Conservation (phyloP, 2,329 filamentous ascomycete genomes). For the Phialemonium atrogriseum region DNA sequence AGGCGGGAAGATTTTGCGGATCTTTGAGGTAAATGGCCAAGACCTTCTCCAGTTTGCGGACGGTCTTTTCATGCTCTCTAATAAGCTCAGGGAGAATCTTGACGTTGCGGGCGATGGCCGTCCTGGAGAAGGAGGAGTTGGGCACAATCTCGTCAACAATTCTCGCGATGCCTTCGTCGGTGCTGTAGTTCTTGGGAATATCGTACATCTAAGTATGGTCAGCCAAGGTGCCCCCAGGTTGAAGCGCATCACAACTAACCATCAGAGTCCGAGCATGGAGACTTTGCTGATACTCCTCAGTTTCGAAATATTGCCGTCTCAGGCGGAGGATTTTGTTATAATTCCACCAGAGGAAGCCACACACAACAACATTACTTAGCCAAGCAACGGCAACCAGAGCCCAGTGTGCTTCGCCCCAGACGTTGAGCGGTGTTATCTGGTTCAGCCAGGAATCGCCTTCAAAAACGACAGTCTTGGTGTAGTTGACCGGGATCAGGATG, state of each 20-base stretch:
- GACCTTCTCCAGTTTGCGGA: slow-evolving; percentile 73
- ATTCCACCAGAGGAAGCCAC: slow-evolving; percentile 82
- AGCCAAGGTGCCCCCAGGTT: slow-evolving; percentile 5
- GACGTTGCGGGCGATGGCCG: slow-evolving; percentile 82
- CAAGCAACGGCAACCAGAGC: slow-evolving; percentile 51
- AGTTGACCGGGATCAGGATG: slow-evolving; percentile 76
- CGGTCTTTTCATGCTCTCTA: slow-evolving; percentile 70
- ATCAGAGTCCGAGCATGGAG: slow-evolving; percentile 68
- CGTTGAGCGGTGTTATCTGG: slow-evolving; percentile 51
- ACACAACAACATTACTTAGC: slow-evolving; percentile 66
- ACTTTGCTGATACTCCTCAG: slow-evolving; percentile 78
- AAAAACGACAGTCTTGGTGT: slow-evolving; percentile 37
- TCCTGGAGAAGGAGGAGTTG: slow-evolving; percentile 68
- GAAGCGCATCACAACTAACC: slow-evolving; percentile 29
- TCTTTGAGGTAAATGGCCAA: slow-evolving; percentile 88
- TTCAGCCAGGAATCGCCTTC: slow-evolving; percentile 39
- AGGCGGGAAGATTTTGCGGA: slow-evolving; percentile 67
- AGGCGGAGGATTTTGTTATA: slow-evolving; percentile 67
- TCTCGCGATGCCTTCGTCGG: slow-evolving; percentile 79
- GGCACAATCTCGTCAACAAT: slow-evolving; percentile 76
- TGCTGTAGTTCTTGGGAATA: slow-evolving; percentile 66
- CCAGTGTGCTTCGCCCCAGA: slow-evolving; percentile 47
- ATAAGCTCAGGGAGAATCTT: slow-evolving; percentile 83
- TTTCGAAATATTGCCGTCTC: slow-evolving; percentile 74
- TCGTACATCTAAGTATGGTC: slow-evolving; percentile 60